Percentiles rank a stretch among this genome's conserved stretches.
Evolutionary conservation across 2,329 filamentous ascomycete species (phyloP).

Genomic region (Pleoardoris graminearum): DNA sequence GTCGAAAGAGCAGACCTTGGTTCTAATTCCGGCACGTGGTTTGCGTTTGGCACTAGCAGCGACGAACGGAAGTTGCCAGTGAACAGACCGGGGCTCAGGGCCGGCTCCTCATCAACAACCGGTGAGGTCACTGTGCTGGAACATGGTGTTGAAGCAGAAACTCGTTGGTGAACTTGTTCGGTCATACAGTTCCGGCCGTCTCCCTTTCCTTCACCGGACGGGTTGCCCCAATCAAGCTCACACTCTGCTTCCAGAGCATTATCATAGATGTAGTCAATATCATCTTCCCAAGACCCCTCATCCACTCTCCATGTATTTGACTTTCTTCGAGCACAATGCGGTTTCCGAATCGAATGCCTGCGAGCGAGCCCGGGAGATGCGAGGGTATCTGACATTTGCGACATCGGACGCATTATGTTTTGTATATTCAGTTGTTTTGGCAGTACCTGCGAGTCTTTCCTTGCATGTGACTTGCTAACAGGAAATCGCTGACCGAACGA

Average conservation of each 20-base stretch:
- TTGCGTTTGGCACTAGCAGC: slow-evolving; percentile 32
- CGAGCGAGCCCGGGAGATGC: slow-evolving; percentile 46
- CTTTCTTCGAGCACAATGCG: slow-evolving; percentile 28
- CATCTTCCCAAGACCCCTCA: slow-evolving; percentile 61
- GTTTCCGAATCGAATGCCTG: slow-evolving; percentile 26
- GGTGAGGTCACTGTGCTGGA: slow-evolving; percentile 7
- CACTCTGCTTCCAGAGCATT: slow-evolving; percentile 63
- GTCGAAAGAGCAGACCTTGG: slow-evolving; percentile 40
- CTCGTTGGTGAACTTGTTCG: slow-evolving; percentile 12
- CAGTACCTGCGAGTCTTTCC: slow-evolving; percentile 24
- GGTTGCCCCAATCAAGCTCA: slow-evolving; percentile 61
- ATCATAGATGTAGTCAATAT: slow-evolving; percentile 66
- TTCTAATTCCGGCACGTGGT: slow-evolving; percentile 39
- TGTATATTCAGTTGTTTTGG: slow-evolving; percentile 25
- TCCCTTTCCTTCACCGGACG: slow-evolving; percentile 31
- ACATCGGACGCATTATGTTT: slow-evolving; percentile 35
- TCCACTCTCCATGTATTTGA: slow-evolving; percentile 42
- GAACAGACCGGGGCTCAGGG: slow-evolving; percentile 20
- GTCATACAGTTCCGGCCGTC: slow-evolving; percentile 41
- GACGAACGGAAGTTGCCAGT: slow-evolving; percentile 29
- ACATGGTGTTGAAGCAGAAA: slow-evolving; percentile 10
- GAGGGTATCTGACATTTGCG: slow-evolving; percentile 52
- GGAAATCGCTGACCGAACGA: slow-evolving; percentile 34
- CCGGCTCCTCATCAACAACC: slow-evolving; percentile 8
- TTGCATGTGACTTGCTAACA: slow-evolving; percentile 18